Percentiles rank a stretch among this genome's conserved stretches.
Evolutionary conservation across 2,329 filamentous ascomycete genomes (phyloP).

Genomic region (Fusarium setosum): DNA sequence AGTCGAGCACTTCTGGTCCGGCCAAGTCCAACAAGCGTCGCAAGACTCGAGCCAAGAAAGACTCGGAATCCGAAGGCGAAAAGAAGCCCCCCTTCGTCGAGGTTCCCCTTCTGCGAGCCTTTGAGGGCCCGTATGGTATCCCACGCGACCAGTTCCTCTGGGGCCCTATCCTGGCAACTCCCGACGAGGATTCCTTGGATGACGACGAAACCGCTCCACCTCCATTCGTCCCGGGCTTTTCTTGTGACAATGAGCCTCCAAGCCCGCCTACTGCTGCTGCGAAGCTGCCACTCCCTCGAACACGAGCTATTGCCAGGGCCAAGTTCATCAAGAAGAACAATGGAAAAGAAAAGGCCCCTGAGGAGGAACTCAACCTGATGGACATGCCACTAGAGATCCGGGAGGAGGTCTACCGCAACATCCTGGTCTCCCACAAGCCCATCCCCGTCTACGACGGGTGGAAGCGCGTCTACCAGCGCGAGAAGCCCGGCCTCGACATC

Average conservation of each 20-base stretch:
- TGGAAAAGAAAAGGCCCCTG: not conserved
- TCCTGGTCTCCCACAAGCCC: constrained; percentile 46
- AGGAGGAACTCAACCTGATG: constrained; percentile 12
- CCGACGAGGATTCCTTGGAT: constrained; percentile 15
- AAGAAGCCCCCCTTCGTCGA: constrained; percentile 1
- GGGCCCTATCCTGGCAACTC: constrained; percentile 4
- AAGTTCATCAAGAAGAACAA: not conserved
- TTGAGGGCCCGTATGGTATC: constrained; percentile 18
- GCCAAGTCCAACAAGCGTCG: constrained; percentile 1
- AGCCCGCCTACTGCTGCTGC: not conserved
- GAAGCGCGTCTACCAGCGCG: constrained; percentile 46
- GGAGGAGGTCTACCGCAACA: constrained; percentile 44
- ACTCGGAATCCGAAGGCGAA: not conserved
- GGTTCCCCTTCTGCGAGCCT: constrained; percentile 19
- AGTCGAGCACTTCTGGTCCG: not conserved
- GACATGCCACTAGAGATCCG: constrained; percentile 46
- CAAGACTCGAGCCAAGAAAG: not conserved
- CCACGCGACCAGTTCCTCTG: constrained; percentile 22
- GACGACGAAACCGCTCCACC: constrained; percentile 27
- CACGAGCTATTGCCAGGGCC: not conserved
- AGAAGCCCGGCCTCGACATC: constrained; percentile 46
- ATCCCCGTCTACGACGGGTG: constrained; percentile 50
- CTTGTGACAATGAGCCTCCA: not conserved
- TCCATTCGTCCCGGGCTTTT: constrained; percentile 20
- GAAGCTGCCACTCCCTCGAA: not conserved